phyloP scores from a whole-genome alignment of 306 rosid species.

The Acacia acuminata region DNA sequence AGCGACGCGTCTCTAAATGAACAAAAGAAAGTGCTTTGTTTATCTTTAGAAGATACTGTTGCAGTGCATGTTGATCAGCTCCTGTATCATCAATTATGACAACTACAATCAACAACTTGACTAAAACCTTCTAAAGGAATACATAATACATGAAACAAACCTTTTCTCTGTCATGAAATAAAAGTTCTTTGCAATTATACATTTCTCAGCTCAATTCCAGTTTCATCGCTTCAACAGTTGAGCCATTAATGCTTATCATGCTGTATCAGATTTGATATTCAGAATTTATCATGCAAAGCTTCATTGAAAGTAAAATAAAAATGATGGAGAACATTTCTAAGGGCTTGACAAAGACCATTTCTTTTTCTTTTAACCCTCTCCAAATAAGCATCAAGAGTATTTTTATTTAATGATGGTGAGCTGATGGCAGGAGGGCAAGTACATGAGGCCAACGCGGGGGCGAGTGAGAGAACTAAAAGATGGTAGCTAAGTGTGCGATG shows the following conservation, averaged over 20 bases:
- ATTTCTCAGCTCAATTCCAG: background rate
- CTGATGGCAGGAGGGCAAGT: too few species aligned
- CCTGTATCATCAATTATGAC: conserved; percentile 43
- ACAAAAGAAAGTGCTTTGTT: too few species aligned
- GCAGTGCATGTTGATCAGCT: conserved; percentile 47
- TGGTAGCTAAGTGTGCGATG: too few species aligned
- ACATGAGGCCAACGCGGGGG: too few species aligned
- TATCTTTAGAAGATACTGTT: conserved; percentile 45
- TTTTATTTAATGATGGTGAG: too few species aligned
- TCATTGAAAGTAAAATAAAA: too few species aligned
- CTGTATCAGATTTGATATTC: conserved; percentile 2
- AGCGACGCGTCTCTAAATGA: too few species aligned
- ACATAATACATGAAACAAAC: background rate
- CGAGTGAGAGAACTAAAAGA: too few species aligned
- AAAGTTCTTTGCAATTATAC: background rate
- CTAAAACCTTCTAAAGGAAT: background rate
- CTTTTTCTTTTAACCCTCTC: background rate
- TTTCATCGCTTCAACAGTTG: background rate
- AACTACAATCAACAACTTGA: conserved; percentile 26
- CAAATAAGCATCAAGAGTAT: background rate
- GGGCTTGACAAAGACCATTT: too few species aligned
- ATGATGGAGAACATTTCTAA: background rate
- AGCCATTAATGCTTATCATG: conserved; percentile 7
- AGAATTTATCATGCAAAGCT: conserved; percentile 12
- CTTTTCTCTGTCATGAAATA: background rate